These are phyloP conservation scores for Globisporangium solare DNA, from an alignment of 352 stramenopile species.

Conservation along the genomic window DNA sequence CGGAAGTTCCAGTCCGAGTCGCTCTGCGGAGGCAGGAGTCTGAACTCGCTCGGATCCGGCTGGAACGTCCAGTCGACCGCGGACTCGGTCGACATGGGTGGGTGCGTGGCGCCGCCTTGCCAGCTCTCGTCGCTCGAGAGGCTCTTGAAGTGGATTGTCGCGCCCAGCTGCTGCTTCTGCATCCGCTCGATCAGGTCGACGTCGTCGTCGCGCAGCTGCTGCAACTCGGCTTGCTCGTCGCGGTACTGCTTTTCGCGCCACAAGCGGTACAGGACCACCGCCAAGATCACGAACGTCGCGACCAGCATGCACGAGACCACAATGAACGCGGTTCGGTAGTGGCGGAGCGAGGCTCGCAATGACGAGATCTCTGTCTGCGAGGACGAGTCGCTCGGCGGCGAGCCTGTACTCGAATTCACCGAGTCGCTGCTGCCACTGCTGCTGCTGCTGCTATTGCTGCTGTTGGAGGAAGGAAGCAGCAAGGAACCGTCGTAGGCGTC, in stretches of 20 bases:
- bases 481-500: conserved; percentile 47
- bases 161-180: conserved; percentile 4
- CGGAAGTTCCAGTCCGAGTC: conserved; percentile 19
- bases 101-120: background rate
- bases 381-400: background rate
- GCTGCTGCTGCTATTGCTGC: conserved; percentile 9
- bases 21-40: background rate
- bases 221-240: conserved; percentile 6
- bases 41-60: conserved; percentile 1
- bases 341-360: background rate
- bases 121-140: conserved; percentile 10
- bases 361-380: conserved; percentile 15
- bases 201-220: conserved; percentile 3
- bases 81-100: no score
- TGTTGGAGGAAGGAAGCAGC: background rate
- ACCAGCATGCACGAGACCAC: conserved; percentile 7
- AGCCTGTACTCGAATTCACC: background rate
- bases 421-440: conserved; percentile 12
- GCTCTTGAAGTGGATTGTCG: conserved; percentile 10
- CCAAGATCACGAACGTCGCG: conserved; percentile 9
- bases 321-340: conserved; percentile 13
- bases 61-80: background rate
- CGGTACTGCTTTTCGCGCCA: conserved; percentile 17
- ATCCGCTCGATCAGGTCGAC: background rate
- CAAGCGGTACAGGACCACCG: conserved; percentile 8